Evolutionary conservation across 169 alveolate species (phyloP).

Genomic region (Plasmodium gonderi): DNA sequence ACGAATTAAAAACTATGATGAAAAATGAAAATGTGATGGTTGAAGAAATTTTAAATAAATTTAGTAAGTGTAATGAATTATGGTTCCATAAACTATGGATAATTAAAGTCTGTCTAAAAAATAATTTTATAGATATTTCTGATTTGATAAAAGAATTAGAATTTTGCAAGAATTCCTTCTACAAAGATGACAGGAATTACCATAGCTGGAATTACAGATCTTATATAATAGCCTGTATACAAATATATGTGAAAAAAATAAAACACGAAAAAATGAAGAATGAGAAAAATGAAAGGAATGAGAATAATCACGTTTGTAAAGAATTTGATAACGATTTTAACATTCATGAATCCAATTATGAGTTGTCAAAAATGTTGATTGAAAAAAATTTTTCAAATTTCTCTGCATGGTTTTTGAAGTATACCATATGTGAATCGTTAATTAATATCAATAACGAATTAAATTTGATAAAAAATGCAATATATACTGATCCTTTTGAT

Average conservation of each 20-base stretch:
- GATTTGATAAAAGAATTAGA: conserved; percentile 56
- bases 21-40: conserved; percentile 51
- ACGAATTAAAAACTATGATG: conserved; percentile 37
- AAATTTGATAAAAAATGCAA: conserved; percentile 60
- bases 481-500: conserved; percentile 71
- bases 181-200: conserved; percentile 62
- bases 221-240: conserved; percentile 52
- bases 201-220: conserved; percentile 73
- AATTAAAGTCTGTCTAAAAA: conserved; percentile 30
- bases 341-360: conserved; percentile 29
- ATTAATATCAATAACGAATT: conserved; percentile 27
- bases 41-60: conserved; percentile 47
- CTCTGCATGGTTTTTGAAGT: conserved; percentile 72
- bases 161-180: conserved; percentile 23
- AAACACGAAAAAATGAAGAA: neutral
- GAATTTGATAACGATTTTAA: conserved; percentile 2
- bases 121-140: conserved; percentile 10
- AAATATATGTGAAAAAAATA: neutral
- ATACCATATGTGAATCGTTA: conserved; percentile 38
- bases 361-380: conserved; percentile 38
- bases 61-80: conserved; percentile 48
- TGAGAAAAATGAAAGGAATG: neutral
- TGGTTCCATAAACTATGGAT: conserved; percentile 74
- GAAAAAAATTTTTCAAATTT: conserved; percentile 70
- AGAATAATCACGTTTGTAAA: neutral